Conservation (phyloP, 257 asterid genomes). For the Thymus mandschuricus region DNA sequence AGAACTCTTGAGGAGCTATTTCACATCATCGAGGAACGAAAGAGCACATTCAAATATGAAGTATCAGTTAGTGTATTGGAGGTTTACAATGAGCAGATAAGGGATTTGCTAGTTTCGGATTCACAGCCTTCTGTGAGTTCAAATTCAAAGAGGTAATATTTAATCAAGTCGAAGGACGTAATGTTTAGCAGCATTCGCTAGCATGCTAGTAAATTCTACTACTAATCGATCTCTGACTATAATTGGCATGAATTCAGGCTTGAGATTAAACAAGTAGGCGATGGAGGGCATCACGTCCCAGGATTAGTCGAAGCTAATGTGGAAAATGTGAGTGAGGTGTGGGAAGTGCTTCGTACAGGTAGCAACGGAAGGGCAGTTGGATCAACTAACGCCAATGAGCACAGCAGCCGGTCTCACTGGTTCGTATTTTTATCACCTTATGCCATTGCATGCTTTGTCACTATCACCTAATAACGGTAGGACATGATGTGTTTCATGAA, state of each 20-base stretch:
- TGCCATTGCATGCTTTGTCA: neutral
- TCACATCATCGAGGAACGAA: constrained; percentile 75
- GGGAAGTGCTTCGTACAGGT: constrained; percentile 89
- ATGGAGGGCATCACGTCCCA: constrained; percentile 91
- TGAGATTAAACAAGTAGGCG: constrained; percentile 91
- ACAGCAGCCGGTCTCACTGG: constrained; percentile 99
- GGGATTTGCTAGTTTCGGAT: constrained; percentile 72
- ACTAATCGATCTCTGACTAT: constrained; percentile 10
- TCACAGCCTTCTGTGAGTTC: constrained; percentile 55
- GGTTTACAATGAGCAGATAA: constrained; percentile 93
- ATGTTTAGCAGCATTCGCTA: too few relatives aligned
- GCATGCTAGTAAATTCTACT: too few relatives aligned
- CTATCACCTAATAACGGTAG: neutral
- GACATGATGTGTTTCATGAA: constrained; percentile 15
- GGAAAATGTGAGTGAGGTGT: constrained; percentile 73
- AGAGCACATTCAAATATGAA: constrained; percentile 63
- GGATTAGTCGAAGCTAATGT: constrained; percentile 88
- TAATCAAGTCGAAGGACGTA: too few relatives aligned
- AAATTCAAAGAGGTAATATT: constrained; percentile 53
- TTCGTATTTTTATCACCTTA: constrained; percentile 28
- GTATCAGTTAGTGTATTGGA: constrained; percentile 90
- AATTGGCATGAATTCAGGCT: constrained; percentile 52
- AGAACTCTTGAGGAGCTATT: constrained; percentile 86
- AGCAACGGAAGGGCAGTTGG: constrained; percentile 91
- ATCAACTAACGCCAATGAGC: constrained; percentile 88